Base-by-base conservation (phyloP, 106 monocot species). In the Acorus calamus region DNA sequence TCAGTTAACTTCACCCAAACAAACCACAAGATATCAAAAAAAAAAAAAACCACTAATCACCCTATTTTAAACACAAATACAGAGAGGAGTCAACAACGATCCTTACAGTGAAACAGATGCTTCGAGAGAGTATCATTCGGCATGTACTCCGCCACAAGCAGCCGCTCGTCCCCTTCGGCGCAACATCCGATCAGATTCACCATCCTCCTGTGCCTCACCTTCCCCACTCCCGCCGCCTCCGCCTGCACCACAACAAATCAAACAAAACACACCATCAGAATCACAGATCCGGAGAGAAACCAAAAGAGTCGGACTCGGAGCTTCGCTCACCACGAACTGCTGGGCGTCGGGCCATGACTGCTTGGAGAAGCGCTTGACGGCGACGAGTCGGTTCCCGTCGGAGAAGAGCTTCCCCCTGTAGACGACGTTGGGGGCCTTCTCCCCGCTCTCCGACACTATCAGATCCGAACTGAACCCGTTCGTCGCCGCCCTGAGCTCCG, bases 301-400 rank as follows among this genome's bases (percentile, higher is more conserved):
- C 47, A 56, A 42, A 28, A 28, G 28, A 28, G 28, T 28, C 28
- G 28, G 28, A 28, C 28, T 28, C 28, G 28, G 28, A 28, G 28
- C 28, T 28, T 28, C 28, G 28, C 28, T 28, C 28, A 98, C 96
- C 74, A 81, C 80, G 56, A 98, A 98, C 91, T 98, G 96, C 59
- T 88, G 87, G 45, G 91, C 87, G 55, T 98, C 96, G n/a, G 91
- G 96, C 96, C 96, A 96, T 7, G 96, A 90, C 60, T 78, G 90
- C 61, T 66, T 80, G 44, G 96, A 91, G 70, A 96, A 96, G 11
- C 96, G 77, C 76, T 96, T 96, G 48, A 96, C 76, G 49, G 96
- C 96, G 50, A 96, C 77, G 42, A 91, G 50, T 8, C 73, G 76
- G 52, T 83, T 84, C 9, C 77, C 85, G 8, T 87, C 90, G 14